Evolutionary conservation across 208 protist species (phyloP), one percentile per base, ranked within the genome.

Genomic region (Crithidia expoeki): DNA sequence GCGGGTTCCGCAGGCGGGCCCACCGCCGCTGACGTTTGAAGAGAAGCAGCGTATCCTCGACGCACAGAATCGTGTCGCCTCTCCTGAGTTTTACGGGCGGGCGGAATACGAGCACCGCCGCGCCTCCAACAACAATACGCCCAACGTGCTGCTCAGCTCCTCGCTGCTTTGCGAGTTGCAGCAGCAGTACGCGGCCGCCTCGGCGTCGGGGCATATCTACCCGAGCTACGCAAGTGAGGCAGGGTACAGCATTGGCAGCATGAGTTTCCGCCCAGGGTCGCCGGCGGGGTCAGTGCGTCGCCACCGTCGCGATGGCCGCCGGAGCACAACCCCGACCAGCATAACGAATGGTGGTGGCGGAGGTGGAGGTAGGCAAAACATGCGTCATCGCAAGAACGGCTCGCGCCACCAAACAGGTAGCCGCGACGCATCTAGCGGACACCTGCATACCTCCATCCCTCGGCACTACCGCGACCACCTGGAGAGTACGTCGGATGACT

Each of bases 1-100:
- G 7, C 55, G 74, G 16, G 46, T 89, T 38, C 84, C 84, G n/a
- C 61, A 81, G 47, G 84, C 80, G 28, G 84, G 46, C 14, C 84
- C 84, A 36, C 80, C 84, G 12, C 84, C 84, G 36, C 72, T 75
- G 17, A 81, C 66, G 0, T 28, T 46, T 16, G 77, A 80, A 46
- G 77, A 82, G 70, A 71, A 68, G 47, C 68, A 77, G 67, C 68
- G 56, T 9, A 40, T 82, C 25, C n/a, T 68, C 27, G 80, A 82
- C 30, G 77, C 60, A 36, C 49, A 60, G 28, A 71, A 72, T 25
- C 84, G 84, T 10, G 63, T 89, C 16, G 77, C 84, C 0, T 89
- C 84, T 1, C 84, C 84, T 11, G 44, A 79, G 67, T 76, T 80
- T 42, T 81, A 84, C 34, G 81, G 76, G 11, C 46, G 60, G 17